Percentiles rank a stretch among this genome's conserved stretches.
phyloP scores from a whole-genome alignment of 768 basidiomycete species.

The Cyclocybe aegerita region DNA sequence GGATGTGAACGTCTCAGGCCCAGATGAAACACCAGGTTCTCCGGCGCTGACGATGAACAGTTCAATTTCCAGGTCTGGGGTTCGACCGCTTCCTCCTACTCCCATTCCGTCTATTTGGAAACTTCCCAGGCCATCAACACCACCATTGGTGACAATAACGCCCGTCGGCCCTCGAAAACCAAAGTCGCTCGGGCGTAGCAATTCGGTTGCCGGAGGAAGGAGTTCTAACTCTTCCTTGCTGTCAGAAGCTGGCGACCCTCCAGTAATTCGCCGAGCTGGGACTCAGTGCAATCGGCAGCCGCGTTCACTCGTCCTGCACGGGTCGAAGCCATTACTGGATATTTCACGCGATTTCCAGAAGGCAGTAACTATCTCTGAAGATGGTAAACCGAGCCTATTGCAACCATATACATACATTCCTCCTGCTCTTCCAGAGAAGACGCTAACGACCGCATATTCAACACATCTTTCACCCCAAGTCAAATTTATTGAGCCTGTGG shows the following conservation, averaged over 20 bases:
- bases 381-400: no score
- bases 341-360: no score
- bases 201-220: background rate
- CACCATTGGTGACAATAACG: constrained; percentile 10
- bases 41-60: constrained; percentile 5
- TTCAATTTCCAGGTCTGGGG: background rate
- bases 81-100: background rate
- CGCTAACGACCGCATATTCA: no score
- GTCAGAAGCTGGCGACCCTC: background rate
- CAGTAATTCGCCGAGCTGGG: background rate
- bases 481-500: no score
- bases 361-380: no score
- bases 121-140: constrained; percentile 10
- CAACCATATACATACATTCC: no score
- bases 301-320: no score
- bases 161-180: background rate
- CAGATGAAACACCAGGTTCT: background rate
- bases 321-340: no score
- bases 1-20: background rate
- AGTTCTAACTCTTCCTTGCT: no score
- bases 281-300: no score
- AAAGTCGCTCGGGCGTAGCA: background rate
- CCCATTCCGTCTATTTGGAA: background rate
- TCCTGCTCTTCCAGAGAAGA: no score
- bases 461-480: no score